Conservation (phyloP, 2,329 filamentous ascomycete species). For the Alternaria consortialis region DNA sequence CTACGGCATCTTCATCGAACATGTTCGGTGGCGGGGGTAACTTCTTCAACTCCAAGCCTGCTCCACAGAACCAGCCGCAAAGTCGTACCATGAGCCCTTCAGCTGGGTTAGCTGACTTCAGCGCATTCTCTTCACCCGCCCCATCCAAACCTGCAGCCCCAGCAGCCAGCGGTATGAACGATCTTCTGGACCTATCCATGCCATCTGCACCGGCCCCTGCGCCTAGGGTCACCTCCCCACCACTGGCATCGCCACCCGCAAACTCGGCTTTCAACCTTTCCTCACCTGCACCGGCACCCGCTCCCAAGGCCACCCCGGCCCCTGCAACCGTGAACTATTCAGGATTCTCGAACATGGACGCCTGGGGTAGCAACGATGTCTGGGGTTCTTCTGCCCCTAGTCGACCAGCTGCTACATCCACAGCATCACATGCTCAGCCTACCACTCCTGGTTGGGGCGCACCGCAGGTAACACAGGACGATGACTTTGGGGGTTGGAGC, state of each 20-base stretch:
- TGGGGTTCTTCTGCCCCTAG: constrained; percentile 76
- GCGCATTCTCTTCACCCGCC: constrained; percentile 68
- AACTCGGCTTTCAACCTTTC: constrained; percentile 76
- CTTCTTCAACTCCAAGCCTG: constrained; percentile 80
- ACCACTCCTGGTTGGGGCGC: constrained; percentile 66
- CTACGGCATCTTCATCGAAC: constrained; percentile 58
- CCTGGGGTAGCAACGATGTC: constrained; percentile 84
- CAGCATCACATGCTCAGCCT: constrained; percentile 51
- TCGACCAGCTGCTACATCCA: constrained; percentile 50
- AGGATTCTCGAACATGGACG: constrained; percentile 68
- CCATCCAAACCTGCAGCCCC: constrained; percentile 57
- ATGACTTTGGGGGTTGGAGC: constrained; percentile 96
- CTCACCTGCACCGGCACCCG: constrained; percentile 46
- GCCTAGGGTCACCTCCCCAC: constrained; percentile 35
- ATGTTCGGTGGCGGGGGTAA: constrained; percentile 72
- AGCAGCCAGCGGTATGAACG: constrained; percentile 69
- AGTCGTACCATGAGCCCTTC: constrained; percentile 62
- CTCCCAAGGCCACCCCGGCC: constrained; percentile 41
- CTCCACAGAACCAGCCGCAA: constrained; percentile 53
- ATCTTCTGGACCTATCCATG: constrained; percentile 78
- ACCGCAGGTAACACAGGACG: constrained; percentile 76
- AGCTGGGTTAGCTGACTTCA: constrained; percentile 69
- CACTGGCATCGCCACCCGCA: constrained; percentile 52
- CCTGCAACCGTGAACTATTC: constrained; percentile 50
- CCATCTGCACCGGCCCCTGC: constrained; percentile 44